Percentiles rank a stretch among this genome's conserved stretches.
phyloP scores from a whole-genome alignment of 495 filamentous ascomycete genomes.

The Penicillium canariense region DNA sequence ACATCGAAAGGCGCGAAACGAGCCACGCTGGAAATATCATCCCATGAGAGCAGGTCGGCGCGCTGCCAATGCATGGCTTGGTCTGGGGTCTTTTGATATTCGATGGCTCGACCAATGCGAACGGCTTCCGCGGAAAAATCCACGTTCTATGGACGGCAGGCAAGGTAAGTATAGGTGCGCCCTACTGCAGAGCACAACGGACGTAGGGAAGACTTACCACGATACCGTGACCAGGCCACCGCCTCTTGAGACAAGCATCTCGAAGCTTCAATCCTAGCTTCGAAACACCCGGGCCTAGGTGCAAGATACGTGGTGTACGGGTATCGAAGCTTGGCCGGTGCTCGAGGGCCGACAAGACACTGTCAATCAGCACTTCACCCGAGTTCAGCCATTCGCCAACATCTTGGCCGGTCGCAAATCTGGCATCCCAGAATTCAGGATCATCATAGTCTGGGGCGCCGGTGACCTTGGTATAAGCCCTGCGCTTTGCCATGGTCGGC shows the following conservation, averaged over 20 bases:
- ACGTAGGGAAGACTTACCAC: conserved; percentile 32
- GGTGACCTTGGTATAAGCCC: conserved; percentile 23
- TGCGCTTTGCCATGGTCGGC: conserved; percentile 9
- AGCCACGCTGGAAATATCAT: conserved; percentile 25
- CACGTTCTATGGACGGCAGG: conserved; percentile 29
- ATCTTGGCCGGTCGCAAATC: conserved; percentile 41
- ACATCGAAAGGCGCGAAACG: conserved; percentile 37
- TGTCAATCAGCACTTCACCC: conserved; percentile 35
- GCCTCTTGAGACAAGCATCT: conserved; percentile 27
- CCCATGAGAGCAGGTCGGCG: conserved; percentile 38
- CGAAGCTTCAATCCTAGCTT: conserved; percentile 35
- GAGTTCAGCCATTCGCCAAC: conserved; percentile 46
- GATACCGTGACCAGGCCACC: conserved; percentile 35
- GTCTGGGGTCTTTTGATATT: conserved; percentile 16
- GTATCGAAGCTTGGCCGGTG: neutral
- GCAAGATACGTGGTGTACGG: conserved; percentile 29
- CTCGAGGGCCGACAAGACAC: conserved; percentile 30
- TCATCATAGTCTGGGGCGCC: conserved; percentile 44
- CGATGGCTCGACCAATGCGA: conserved; percentile 31
- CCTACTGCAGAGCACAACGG: neutral
- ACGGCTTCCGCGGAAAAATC: conserved; percentile 46
- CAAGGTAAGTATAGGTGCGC: neutral
- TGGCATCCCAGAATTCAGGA: conserved; percentile 37
- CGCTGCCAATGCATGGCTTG: conserved; percentile 39
- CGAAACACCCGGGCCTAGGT: conserved; percentile 43